Evolutionary conservation across 306 rosid genomes (phyloP).

Genomic region (Pterocarpus santalinus): DNA sequence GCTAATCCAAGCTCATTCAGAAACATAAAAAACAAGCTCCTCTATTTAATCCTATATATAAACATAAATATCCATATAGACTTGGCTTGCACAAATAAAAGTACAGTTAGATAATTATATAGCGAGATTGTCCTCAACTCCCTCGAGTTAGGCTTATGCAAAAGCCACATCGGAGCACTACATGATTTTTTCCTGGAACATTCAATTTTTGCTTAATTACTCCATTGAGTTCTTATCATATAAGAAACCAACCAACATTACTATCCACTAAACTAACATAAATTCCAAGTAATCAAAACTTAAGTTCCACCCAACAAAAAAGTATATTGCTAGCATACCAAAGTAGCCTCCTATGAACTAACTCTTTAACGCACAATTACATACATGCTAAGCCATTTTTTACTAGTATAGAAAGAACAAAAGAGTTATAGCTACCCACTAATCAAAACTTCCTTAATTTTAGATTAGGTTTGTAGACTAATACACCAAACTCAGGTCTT

Average conservation of each 20-base stretch:
- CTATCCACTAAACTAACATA: not conserved
- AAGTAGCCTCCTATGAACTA: too few species aligned
- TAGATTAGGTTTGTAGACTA: not conserved
- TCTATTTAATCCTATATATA: slow-evolving; percentile 5
- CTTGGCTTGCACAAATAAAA: not conserved
- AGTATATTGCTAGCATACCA: not conserved
- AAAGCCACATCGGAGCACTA: too few species aligned
- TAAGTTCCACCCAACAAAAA: not conserved
- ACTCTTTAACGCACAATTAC: too few species aligned
- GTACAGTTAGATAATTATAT: too few species aligned
- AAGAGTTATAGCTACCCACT: not conserved
- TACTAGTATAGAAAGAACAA: too few species aligned
- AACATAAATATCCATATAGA: not conserved
- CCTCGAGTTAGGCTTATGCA: too few species aligned
- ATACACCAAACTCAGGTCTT: too few species aligned
- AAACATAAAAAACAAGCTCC: not conserved
- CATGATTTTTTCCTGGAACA: not conserved
- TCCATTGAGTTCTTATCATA: not conserved
- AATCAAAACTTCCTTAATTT: not conserved
- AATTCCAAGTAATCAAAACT: slow-evolving; percentile 4
- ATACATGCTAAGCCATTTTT: too few species aligned
- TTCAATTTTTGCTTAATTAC: not conserved
- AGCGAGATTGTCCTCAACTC: too few species aligned
- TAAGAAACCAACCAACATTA: not conserved
- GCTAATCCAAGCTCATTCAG: not conserved